These are phyloP conservation scores for Penicillium crustosum DNA, from an alignment of 2,329 filamentous ascomycete species.

Conservation along the genomic window DNA sequence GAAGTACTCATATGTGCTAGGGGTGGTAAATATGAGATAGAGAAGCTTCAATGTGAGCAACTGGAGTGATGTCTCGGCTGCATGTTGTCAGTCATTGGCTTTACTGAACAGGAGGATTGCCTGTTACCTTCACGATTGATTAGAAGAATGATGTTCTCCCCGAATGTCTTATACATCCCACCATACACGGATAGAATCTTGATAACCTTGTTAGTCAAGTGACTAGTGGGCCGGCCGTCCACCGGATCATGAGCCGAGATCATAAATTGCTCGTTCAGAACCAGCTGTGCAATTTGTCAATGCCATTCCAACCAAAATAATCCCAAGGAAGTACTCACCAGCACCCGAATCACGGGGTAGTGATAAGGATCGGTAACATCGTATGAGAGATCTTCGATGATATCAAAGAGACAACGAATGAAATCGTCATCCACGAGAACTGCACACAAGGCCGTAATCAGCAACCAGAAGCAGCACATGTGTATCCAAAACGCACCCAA, in stretches of 20 bases:
- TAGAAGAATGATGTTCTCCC: constrained; percentile 93
- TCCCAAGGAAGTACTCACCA: constrained; percentile 59
- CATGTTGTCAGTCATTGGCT: constrained; percentile 14
- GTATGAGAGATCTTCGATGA: constrained; percentile 84
- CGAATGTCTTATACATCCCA: constrained; percentile 84
- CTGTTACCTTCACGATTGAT: constrained; percentile 77
- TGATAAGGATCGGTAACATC: constrained; percentile 92
- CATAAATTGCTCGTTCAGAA: constrained; percentile 98
- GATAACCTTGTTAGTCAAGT: constrained; percentile 87
- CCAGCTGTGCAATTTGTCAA: constrained; percentile 59
- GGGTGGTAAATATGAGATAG: constrained; percentile 91
- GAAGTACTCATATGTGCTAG: constrained; percentile 92
- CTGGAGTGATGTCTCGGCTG: constrained; percentile 84
- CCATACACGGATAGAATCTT: constrained; percentile 84
- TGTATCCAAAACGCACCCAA: constrained; percentile 59
- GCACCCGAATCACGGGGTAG: constrained; percentile 87
- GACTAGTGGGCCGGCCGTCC: constrained; percentile 44
- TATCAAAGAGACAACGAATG: constrained; percentile 75
- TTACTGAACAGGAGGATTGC: neutral
- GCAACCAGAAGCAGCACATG: neutral
- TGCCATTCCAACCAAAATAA: neutral
- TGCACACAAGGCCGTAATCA: constrained; percentile 28
- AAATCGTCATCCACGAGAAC: constrained; percentile 71
- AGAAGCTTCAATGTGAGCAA: constrained; percentile 94
- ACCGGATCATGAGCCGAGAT: constrained; percentile 62